Base-by-base conservation (phyloP, 169 alveolate species). In the Cryptosporidium felis region DNA sequence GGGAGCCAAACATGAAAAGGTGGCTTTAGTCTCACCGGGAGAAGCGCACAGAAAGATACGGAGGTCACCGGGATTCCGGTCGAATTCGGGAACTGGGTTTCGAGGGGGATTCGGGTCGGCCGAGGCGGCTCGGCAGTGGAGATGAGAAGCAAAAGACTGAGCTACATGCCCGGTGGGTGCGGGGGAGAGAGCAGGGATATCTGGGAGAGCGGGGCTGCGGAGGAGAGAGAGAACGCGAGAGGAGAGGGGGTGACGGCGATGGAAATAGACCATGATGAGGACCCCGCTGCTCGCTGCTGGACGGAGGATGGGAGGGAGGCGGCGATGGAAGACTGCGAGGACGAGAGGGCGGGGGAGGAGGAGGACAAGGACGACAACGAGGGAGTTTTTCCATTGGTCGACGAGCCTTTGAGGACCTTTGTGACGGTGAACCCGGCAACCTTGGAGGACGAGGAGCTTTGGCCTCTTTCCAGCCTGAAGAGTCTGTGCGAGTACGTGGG, bases 351-450 rank as follows among this genome's bases (percentile, higher is more conserved):
- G 16, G 63, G 32, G n/a, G 40, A 21, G 9, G 5, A 12, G 10
- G 46, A 42, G 9, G 16, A 28, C 9, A 30, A 16, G n/a, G 49
- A 47, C 26, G 40, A 56, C 0, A 28, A 56, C 1, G 40, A 34
- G 3, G 81, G 62, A 1, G 21, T 56, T 14, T 74, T 74, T 12
- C 85, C 85, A n/a, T 23, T 74, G 16, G 41, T 53, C 12, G 51
- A 56, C 4, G 85, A 74, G 40, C 85, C 74, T 40, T 36, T 74
- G n/a, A 74, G 28, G 16, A 74, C 85, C 23, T 74, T 34, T 53
- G 59, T 74, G 10, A 56, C 85, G 41, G 58, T 74, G n/a, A 74
- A 74, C 40, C 85, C 85, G 2, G 85, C 85, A 10, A 74, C 85
- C 8, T 21, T 74, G n/a, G 85, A 74, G 14, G 85, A 74, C 32